phyloP scores from a whole-genome alignment of 306 rosid genomes.

The Lathyrus tuberosus region DNA sequence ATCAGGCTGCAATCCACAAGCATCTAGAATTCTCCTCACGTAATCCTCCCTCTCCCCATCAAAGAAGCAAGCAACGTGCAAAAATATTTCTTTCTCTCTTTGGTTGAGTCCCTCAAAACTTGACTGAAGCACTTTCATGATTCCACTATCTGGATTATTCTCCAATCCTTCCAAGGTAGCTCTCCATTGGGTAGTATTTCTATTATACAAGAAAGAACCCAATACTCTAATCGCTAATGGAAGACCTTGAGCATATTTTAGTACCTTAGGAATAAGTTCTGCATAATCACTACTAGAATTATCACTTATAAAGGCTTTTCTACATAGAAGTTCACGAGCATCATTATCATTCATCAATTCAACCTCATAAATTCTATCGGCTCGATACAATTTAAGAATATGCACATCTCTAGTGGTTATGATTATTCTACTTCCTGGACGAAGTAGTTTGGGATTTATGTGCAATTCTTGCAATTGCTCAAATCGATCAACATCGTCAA shows the following conservation, averaged over 20 bases:
- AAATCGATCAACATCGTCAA: neutral
- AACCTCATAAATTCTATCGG: neutral
- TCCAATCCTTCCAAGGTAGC: neutral
- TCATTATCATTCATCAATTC: neutral
- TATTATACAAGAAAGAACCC: neutral
- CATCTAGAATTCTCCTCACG: neutral
- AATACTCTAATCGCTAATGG: neutral
- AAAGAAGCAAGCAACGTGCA: conserved; percentile 8
- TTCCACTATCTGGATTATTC: neutral
- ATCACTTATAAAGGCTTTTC: conserved; percentile 24
- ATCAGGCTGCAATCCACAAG: neutral
- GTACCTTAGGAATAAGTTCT: neutral
- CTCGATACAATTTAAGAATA: neutral
- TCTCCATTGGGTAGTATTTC: neutral
- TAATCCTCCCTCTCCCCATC: conserved; percentile 3
- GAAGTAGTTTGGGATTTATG: neutral
- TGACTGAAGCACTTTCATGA: neutral
- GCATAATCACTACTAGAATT: neutral
- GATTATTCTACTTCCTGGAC: neutral
- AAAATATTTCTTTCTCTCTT: neutral
- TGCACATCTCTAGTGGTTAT: neutral
- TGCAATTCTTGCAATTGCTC: neutral
- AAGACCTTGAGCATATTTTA: conserved; percentile 9
- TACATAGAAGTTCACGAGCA: neutral
- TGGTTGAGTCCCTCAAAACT: neutral